Conservation (phyloP, 164 flowering plant genomes). For the Vitis rupestris region DNA sequence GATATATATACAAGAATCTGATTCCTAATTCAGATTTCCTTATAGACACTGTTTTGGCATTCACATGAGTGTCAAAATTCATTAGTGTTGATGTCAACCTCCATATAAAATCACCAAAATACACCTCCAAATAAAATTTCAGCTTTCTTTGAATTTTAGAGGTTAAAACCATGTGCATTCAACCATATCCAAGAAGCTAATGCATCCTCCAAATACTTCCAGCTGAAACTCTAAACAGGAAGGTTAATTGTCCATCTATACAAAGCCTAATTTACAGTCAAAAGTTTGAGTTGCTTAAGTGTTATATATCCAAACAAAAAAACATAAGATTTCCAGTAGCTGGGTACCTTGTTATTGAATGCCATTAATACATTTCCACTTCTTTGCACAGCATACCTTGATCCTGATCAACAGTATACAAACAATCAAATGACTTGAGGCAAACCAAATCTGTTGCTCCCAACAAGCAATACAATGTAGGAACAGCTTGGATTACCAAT, state of each 20-base stretch:
- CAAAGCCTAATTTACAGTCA: not conserved
- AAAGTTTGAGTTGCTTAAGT: not conserved
- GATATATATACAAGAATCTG: no score
- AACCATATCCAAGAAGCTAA: not conserved
- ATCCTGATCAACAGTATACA: slow-evolving; percentile 43
- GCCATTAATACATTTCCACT: slow-evolving; percentile 83
- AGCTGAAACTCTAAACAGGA: not conserved
- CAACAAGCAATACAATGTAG: not conserved
- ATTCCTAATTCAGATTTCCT: no score
- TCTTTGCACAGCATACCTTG: slow-evolving; percentile 90
- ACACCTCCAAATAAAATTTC: no score
- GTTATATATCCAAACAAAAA: not conserved
- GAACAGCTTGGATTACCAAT: slow-evolving; percentile 50
- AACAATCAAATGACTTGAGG: slow-evolving; percentile 6
- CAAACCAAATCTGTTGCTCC: slow-evolving; percentile 6
- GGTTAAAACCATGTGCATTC: no score
- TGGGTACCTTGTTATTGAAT: slow-evolving; percentile 85
- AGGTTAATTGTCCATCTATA: not conserved
- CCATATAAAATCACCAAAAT: no score
- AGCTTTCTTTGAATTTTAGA: no score
- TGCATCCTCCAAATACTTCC: not conserved
- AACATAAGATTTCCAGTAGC: not conserved
- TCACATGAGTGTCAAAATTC: no score
- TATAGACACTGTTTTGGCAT: no score
- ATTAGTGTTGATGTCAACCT: no score